Evolutionary conservation across 768 basidiomycete species (phyloP).

Genomic region (Termitomyces sp.): DNA sequence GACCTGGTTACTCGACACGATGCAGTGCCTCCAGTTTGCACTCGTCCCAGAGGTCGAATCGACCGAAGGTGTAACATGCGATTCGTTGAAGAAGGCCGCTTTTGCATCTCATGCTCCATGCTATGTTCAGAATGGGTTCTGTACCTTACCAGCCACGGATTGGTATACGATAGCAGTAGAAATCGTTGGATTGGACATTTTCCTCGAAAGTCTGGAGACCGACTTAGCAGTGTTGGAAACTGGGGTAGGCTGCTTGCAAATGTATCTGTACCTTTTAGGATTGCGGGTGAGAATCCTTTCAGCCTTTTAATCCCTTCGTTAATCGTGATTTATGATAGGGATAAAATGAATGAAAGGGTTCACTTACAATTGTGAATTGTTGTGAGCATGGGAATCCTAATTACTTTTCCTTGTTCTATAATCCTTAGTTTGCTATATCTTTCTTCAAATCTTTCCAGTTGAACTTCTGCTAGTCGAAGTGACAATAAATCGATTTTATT

Average conservation of each 20-base stretch:
- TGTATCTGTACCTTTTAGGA: conserved; percentile 13
- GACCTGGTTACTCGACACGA: conserved; percentile 40
- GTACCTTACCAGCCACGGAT: conserved; percentile 28
- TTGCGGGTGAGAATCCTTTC: no score
- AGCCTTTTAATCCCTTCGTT: no score
- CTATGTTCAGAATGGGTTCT: conserved; percentile 39
- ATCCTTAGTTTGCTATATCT: no score
- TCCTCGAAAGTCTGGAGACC: conserved; percentile 27
- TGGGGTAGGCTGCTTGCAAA: conserved; percentile 27
- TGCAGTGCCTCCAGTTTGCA: conserved; percentile 42
- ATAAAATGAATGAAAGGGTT: no score
- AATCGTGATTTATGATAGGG: no score
- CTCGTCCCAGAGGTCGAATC: conserved; percentile 33
- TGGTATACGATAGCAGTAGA: conserved; percentile 32
- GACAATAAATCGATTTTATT: no score
- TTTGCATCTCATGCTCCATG: conserved; percentile 40
- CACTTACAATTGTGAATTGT: no score
- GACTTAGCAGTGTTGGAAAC: conserved; percentile 25
- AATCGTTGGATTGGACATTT: conserved; percentile 29
- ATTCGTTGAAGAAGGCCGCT: conserved; percentile 30
- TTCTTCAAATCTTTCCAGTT: no score
- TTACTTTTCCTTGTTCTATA: no score
- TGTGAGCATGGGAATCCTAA: no score
- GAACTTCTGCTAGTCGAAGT: no score
- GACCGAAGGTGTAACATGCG: conserved; percentile 23